These are phyloP conservation scores for Colletotrichum aenigma DNA, from an alignment of 2,329 filamentous ascomycete genomes.

Conservation along the genomic window DNA sequence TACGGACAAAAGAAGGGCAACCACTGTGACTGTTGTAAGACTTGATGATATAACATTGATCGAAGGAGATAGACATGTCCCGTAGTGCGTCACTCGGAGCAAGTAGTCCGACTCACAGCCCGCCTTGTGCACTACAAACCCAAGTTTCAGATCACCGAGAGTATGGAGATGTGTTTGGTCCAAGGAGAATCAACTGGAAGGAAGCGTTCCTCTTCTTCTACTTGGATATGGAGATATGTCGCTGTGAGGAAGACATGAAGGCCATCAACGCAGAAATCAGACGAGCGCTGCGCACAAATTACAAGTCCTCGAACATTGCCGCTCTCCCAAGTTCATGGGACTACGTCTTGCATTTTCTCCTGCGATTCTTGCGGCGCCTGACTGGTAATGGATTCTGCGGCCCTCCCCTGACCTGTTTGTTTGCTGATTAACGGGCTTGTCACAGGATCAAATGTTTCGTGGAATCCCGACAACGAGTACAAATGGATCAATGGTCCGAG, in stretches of 20 bases:
- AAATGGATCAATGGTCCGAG: background rate
- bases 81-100: background rate
- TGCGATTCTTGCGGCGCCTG: background rate
- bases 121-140: background rate
- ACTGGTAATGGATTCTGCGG: background rate
- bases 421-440: background rate
- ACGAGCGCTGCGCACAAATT: background rate
- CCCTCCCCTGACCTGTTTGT: background rate
- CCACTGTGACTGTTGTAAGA: background rate
- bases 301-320: background rate
- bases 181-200: background rate
- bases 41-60: background rate
- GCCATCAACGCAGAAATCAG: background rate
- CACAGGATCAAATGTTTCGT: background rate
- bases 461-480: background rate
- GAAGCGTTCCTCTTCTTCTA: constrained; percentile 11
- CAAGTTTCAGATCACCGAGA: background rate
- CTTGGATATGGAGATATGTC: background rate
- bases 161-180: background rate
- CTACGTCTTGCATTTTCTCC: background rate
- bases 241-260: background rate
- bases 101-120: background rate
- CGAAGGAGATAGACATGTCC: background rate
- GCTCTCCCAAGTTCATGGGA: background rate
- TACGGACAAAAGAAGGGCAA: background rate